Conservation (phyloP, 2,329 filamentous ascomycete species). For the Aspergillus melleus region DNA sequence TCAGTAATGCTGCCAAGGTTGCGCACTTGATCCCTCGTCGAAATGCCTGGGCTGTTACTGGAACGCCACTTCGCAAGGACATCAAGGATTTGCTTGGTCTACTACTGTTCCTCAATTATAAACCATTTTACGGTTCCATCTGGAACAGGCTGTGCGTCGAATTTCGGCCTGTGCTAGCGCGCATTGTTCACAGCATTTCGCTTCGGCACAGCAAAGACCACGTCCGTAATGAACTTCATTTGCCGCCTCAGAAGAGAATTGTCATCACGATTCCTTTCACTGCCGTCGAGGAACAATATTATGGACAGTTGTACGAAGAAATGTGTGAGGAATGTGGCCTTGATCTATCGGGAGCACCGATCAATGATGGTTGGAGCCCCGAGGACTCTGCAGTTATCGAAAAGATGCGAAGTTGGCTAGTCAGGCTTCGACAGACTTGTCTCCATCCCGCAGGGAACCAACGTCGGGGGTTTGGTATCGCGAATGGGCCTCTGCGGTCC, state of each 20-base stretch:
- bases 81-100: slow-evolving; percentile 78
- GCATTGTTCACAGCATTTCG: slow-evolving; percentile 70
- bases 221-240: slow-evolving; percentile 72
- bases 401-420: slow-evolving; percentile 76
- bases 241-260: slow-evolving; percentile 82
- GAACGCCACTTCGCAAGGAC: slow-evolving; percentile 81
- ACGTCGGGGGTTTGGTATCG: slow-evolving; percentile 62
- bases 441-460: slow-evolving; percentile 75
- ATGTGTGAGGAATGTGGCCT: slow-evolving; percentile 73
- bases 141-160: slow-evolving; percentile 68
- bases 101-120: slow-evolving; percentile 74
- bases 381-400: slow-evolving; percentile 60
- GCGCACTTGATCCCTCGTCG: slow-evolving; percentile 76
- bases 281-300: slow-evolving; percentile 87
- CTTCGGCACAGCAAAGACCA: slow-evolving; percentile 83
- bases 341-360: slow-evolving; percentile 62
- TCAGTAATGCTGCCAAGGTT: slow-evolving; percentile 78
- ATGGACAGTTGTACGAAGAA: slow-evolving; percentile 70
- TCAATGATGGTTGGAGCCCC: slow-evolving; percentile 63
- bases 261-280: slow-evolving; percentile 90
- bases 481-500: slow-evolving; percentile 69
- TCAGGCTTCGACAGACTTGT: slow-evolving; percentile 75
- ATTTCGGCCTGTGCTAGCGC: slow-evolving; percentile 64
- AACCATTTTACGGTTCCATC: slow-evolving; percentile 68
- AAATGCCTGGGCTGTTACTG: slow-evolving; percentile 90